Conservation (phyloP, 2,329 filamentous ascomycete genomes). For the Colletotrichum brevisporum region DNA sequence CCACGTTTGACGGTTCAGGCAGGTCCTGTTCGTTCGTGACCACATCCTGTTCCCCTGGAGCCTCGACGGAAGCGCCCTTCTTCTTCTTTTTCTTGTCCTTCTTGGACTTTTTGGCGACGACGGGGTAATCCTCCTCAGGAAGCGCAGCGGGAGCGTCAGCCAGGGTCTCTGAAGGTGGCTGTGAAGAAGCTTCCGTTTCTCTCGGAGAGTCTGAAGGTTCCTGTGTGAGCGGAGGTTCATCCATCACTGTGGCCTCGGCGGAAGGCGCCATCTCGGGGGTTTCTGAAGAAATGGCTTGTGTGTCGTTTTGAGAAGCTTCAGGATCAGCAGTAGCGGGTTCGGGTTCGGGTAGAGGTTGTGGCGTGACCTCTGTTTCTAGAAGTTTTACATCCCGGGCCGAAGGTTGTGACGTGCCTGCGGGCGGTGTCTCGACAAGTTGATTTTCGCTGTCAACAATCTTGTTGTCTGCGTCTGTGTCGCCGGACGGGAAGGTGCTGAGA, state of each 20-base stretch:
- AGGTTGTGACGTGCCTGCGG: too few species aligned
- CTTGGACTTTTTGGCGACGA: constrained; percentile 40
- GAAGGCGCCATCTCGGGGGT: neutral
- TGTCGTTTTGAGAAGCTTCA: too few species aligned
- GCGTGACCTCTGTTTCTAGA: too few species aligned
- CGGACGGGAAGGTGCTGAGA: too few species aligned
- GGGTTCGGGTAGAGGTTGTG: too few species aligned
- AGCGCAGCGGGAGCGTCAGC: constrained; percentile 39
- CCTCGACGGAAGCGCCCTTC: neutral
- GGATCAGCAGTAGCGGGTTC: too few species aligned
- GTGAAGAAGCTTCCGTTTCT: neutral
- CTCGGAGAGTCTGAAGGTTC: neutral
- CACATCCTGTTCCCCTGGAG: neutral
- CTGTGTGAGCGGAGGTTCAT: too few species aligned
- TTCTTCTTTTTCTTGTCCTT: constrained; percentile 43
- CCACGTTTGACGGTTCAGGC: neutral
- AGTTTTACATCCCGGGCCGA: too few species aligned
- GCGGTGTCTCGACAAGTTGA: too few species aligned
- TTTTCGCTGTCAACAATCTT: too few species aligned
- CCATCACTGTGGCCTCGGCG: too few species aligned
- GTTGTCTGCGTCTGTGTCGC: too few species aligned
- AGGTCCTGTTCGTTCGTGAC: neutral
- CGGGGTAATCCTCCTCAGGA: constrained; percentile 43
- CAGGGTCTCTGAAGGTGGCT: constrained; percentile 21
- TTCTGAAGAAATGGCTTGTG: neutral